Percentiles rank a stretch among this genome's conserved stretches.
phyloP scores from a whole-genome alignment of 192 early-diverging fungal genomes.

The Gryganskiella cystojenkinii region DNA sequence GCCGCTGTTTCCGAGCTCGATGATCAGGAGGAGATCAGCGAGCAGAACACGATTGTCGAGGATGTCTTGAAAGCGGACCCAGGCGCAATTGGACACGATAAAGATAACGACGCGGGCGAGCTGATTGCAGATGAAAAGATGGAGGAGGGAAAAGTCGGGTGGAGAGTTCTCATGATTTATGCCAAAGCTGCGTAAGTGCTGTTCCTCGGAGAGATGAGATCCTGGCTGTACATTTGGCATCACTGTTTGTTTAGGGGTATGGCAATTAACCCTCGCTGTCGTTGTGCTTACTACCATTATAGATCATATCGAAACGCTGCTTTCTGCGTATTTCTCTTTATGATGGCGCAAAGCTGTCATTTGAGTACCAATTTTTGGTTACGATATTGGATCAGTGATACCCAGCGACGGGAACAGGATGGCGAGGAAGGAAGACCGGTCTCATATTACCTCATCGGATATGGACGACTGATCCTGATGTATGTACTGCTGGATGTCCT shows the following conservation, averaged over 20 bases:
- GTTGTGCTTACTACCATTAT: constrained; percentile 6
- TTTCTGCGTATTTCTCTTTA: constrained; percentile 17
- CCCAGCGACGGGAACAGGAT: constrained; percentile 5
- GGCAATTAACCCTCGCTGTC: too few relatives aligned
- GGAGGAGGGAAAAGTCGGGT: constrained; percentile 81
- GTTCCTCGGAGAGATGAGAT: too few relatives aligned
- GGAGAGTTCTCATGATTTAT: constrained; percentile 80
- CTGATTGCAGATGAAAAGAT: constrained; percentile 85
- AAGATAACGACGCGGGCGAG: constrained; percentile 27
- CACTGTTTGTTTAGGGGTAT: too few relatives aligned
- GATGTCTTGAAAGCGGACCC: constrained; percentile 1
- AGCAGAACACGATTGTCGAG: constrained; percentile 7
- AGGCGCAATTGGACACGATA: background rate
- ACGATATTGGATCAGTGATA: constrained; percentile 28
- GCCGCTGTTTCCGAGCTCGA: background rate
- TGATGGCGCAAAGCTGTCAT: constrained; percentile 15
- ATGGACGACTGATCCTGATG: constrained; percentile 13
- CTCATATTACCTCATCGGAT: constrained; percentile 27
- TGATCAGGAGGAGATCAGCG: background rate
- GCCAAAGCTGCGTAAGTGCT: constrained; percentile 65
- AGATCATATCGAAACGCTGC: constrained; percentile 23
- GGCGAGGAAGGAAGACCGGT: constrained; percentile 12
- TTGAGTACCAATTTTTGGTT: constrained; percentile 41
- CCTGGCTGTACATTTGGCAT: too few relatives aligned
- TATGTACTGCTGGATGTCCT: constrained; percentile 24